Conservation (phyloP, 1,284 basidiomycete species). For the Cutaneotrichosporon sp. region DNA sequence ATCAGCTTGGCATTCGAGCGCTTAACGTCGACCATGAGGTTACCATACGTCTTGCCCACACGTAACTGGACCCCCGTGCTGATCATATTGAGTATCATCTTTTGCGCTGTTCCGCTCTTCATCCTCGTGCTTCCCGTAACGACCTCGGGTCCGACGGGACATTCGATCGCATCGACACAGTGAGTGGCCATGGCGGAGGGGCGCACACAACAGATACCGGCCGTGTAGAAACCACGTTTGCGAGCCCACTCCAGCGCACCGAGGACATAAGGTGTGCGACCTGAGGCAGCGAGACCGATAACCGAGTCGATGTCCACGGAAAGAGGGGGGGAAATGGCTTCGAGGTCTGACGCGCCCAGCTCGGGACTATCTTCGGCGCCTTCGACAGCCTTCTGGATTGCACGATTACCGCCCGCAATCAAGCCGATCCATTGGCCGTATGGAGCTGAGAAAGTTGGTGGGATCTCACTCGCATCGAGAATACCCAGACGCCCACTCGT, state of each 20-base stretch:
- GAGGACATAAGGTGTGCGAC: conserved; percentile 32
- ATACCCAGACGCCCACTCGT: conserved; percentile 29
- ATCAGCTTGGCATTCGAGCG: conserved; percentile 20
- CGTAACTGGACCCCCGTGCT: conserved; percentile 24
- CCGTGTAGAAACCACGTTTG: conserved; percentile 19
- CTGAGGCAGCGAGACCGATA: conserved; percentile 28
- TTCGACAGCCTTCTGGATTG: conserved; percentile 27
- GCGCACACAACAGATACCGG: conserved; percentile 22
- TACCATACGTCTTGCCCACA: conserved; percentile 32
- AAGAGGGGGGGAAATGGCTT: conserved; percentile 19
- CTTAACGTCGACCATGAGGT: conserved; percentile 26
- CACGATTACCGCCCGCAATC: conserved; percentile 26
- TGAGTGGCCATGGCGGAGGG: conserved; percentile 15
- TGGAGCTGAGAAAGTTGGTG: conserved; percentile 29
- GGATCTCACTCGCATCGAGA: conserved; percentile 32
- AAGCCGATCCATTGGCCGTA: conserved; percentile 25
- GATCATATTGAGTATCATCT: conserved; percentile 35
- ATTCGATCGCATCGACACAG: conserved; percentile 26
- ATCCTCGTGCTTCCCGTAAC: conserved; percentile 31
- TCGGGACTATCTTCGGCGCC: conserved; percentile 28
- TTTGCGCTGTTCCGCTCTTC: conserved; percentile 29
- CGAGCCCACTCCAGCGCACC: conserved; percentile 23
- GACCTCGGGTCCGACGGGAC: conserved; percentile 28
- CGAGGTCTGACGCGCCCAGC: conserved; percentile 15
- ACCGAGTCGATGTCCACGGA: conserved; percentile 20